A percentile compares a stretch with the other conserved stretches of the same genome.
These are phyloP conservation scores for Prunus dulcis DNA, from an alignment of 306 rosid genomes.

Conservation along the genomic window DNA sequence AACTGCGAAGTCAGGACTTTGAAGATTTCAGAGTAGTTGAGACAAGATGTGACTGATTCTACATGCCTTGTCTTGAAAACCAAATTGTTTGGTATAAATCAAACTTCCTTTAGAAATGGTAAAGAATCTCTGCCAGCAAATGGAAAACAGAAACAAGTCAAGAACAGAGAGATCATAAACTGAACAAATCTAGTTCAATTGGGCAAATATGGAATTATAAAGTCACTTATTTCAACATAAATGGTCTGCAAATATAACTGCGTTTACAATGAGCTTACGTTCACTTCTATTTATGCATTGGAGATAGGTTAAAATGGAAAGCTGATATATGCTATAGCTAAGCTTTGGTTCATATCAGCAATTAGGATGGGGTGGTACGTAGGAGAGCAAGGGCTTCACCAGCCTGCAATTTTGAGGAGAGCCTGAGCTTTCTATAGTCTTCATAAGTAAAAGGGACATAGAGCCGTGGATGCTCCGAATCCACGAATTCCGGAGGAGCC, in stretches of 20 bases:
- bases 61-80: background rate
- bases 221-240: background rate
- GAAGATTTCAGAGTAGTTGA: too few species aligned
- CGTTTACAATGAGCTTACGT: background rate
- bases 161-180: background rate
- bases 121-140: background rate
- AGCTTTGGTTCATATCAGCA: background rate
- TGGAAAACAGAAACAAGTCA: too few species aligned
- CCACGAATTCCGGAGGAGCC: constrained; percentile 44
- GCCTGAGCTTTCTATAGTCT: constrained; percentile 38
- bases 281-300: background rate
- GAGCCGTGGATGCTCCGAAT: constrained; percentile 38
- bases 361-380: constrained; percentile 1
- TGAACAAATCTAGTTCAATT: background rate
- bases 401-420: constrained; percentile 18
- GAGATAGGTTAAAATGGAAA: background rate
- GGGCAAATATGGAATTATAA: background rate
- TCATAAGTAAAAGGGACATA: constrained; percentile 38
- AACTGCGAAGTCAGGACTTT: background rate
- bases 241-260: background rate
- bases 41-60: too few species aligned
- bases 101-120: too few species aligned
- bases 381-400: constrained; percentile 52
- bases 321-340: background rate
- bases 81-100: background rate